phyloP scores from a whole-genome alignment of 2,329 filamentous ascomycete species.

The Neoarthrinium moseri region DNA sequence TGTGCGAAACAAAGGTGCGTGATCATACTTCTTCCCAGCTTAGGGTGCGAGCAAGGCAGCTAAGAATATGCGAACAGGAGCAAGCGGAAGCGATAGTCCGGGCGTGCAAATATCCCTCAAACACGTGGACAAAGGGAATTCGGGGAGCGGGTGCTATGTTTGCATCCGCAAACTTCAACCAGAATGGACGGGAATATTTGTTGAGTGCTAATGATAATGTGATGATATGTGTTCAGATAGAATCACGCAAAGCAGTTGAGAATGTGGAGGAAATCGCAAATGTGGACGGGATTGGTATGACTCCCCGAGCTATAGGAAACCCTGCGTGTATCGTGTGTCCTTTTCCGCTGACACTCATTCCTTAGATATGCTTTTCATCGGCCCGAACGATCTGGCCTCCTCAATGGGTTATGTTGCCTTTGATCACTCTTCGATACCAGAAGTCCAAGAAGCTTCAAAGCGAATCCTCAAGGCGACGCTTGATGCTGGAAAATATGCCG shows the following conservation, averaged over 20 bases:
- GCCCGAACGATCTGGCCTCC: slow-evolving; percentile 21
- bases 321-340: too few relatives aligned
- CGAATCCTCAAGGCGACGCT: slow-evolving; percentile 24
- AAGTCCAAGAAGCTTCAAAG: slow-evolving; percentile 27
- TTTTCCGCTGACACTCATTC: neutral
- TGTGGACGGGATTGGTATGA: slow-evolving; percentile 13
- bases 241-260: slow-evolving; percentile 13
- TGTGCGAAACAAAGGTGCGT: slow-evolving; percentile 16
- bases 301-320: too few relatives aligned
- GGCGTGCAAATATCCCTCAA: slow-evolving; percentile 24
- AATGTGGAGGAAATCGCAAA: slow-evolving; percentile 16
- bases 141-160: slow-evolving; percentile 29
- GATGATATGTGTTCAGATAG: slow-evolving; percentile 23
- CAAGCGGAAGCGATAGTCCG: slow-evolving; percentile 17
- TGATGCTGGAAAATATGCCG: slow-evolving; percentile 31
- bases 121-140: slow-evolving; percentile 18
- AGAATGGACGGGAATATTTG: slow-evolving; percentile 23
- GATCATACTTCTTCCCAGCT: too few relatives aligned
- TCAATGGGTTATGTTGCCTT: slow-evolving; percentile 30
- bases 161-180: slow-evolving; percentile 24
- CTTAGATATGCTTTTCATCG: slow-evolving; percentile 21
- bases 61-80: neutral
- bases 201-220: slow-evolving; percentile 21
- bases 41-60: neutral
- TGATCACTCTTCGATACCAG: slow-evolving; percentile 28